Percentiles rank a stretch among this genome's conserved stretches.
Evolutionary conservation across 441 rosid species (phyloP).

Genomic region (Melastoma candidum): DNA sequence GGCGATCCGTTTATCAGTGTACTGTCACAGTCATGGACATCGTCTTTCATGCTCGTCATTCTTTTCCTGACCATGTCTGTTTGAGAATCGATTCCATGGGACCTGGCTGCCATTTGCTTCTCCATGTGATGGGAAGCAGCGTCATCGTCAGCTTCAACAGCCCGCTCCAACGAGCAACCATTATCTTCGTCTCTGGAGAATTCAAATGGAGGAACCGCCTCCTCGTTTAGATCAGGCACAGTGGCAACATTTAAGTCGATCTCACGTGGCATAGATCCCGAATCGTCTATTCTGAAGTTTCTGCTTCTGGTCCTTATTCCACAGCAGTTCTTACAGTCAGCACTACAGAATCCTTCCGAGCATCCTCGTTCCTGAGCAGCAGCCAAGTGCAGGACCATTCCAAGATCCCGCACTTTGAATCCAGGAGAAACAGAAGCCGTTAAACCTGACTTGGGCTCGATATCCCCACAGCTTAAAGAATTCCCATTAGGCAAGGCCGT

Average conservation of each 20-base stretch:
- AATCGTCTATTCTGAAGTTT: conserved; percentile 21
- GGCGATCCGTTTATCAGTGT: conserved; percentile 71
- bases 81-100: conserved; percentile 60
- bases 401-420: conserved; percentile 72
- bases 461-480: conserved; percentile 27
- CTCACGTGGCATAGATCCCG: conserved; percentile 43
- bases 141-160: conserved; percentile 66
- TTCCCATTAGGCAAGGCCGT: conserved; percentile 29
- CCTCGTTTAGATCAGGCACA: conserved; percentile 92
- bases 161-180: conserved; percentile 55
- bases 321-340: conserved; percentile 48
- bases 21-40: conserved; percentile 79
- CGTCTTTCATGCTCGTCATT: conserved; percentile 39
- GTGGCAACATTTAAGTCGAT: conserved; percentile 77
- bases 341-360: conserved; percentile 64
- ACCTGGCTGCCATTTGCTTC: conserved; percentile 47
- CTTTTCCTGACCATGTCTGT: conserved; percentile 53
- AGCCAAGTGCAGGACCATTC: conserved; percentile 52
- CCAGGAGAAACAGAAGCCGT: conserved; percentile 34
- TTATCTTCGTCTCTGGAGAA: conserved; percentile 87
- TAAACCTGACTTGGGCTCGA: conserved; percentile 20
- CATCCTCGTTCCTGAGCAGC: conserved; percentile 69
- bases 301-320: conserved; percentile 27
- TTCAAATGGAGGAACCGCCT: conserved; percentile 68
- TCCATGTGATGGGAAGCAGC: conserved; percentile 60